These are phyloP conservation scores for Alternaria incomplexa DNA, from an alignment of 2,329 filamentous ascomycete genomes.

Conservation along the genomic window DNA sequence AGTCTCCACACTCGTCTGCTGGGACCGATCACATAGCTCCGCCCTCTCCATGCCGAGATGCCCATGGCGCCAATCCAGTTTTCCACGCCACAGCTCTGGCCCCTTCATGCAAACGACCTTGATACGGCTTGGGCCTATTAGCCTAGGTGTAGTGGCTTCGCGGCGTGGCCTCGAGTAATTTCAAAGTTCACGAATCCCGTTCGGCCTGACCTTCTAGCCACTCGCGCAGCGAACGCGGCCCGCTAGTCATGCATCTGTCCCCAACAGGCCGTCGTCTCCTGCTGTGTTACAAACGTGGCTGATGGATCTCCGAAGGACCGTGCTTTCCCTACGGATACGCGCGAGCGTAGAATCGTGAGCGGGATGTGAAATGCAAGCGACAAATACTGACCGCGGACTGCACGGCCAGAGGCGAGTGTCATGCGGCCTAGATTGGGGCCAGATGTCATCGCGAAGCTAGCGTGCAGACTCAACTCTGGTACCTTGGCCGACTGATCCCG, in stretches of 20 bases:
- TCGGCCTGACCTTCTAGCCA: neutral
- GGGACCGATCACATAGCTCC: slow-evolving; percentile 5
- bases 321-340: neutral
- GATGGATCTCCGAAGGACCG: neutral
- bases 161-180: neutral
- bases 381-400: neutral
- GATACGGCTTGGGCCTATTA: neutral
- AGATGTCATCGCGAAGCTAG: neutral
- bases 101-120: neutral
- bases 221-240: neutral
- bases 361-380: neutral
- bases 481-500: neutral
- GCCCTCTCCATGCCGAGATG: slow-evolving; percentile 2
- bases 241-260: neutral
- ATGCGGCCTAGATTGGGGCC: neutral
- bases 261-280: neutral
- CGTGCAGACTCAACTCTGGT: neutral
- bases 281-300: slow-evolving; percentile 4
- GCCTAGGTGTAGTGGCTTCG: neutral
- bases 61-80: neutral
- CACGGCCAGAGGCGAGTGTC: neutral
- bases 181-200: slow-evolving; percentile 1
- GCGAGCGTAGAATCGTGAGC: neutral
- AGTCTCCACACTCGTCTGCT: slow-evolving; percentile 1
- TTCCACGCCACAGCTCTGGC: slow-evolving; percentile 12